Base-by-base conservation (phyloP, 176 grass and related monocot genomes). In the Saccharum spontaneum region DNA sequence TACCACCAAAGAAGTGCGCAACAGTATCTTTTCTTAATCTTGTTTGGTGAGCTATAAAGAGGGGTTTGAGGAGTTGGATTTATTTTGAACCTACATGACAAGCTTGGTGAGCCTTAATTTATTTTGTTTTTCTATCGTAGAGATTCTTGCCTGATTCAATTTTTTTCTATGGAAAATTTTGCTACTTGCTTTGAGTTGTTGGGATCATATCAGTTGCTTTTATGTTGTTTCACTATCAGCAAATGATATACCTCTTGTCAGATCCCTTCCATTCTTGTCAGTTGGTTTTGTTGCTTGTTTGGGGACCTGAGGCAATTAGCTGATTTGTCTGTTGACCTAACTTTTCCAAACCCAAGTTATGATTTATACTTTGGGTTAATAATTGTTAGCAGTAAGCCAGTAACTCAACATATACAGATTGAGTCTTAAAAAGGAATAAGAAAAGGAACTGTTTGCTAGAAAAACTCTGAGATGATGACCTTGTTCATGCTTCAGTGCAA, bases 131-230 rank as follows among this genome's bases (percentile, higher is more conserved):
- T 24, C 22, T 37, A 30, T 75, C 46, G 13, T 67, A 20, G 2
- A 49, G 43, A 26, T 50, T 45, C 31, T 76, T 84, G 34, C 44
- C 11, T 36, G 64, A 67, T 67, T 84, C 22, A 84, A 0, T 84
- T 84, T 13, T 28, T 52, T 75, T 24, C 34, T 60, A 82, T 59
- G 23, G 37, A 59, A 13, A 1, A 18, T 36, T 50, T 48, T 23
- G 41, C 16, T 59, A n/a, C 26, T 59, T 23, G 48, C 84, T 79
- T 31, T 70, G 52, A 43, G 31, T 70, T 78, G 49, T 62, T 30
- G 30, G 45, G 22, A 60, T 5, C n/a, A 59, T 20, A 54, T 17
- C n/a, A 41, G 1, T 78, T 31, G 63, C 23, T 20, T 73, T 80
- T 52, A 67, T 65, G 24, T 50, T 79, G 23, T 80, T 57, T 61